Evolutionary conservation across 2,329 filamentous ascomycete genomes (phyloP).

Genomic region (Aspergillus sclerotialis): DNA sequence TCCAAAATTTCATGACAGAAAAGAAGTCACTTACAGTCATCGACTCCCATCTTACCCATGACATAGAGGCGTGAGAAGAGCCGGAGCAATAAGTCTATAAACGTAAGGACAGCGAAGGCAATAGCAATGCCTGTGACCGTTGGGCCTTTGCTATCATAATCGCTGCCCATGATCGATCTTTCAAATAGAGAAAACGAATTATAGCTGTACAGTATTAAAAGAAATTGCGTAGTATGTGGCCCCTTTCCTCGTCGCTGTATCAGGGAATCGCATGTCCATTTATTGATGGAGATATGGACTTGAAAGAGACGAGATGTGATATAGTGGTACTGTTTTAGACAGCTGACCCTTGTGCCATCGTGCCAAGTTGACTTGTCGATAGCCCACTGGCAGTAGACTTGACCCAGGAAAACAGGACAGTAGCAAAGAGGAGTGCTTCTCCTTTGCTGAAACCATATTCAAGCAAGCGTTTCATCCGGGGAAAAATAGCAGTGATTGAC

Average conservation of each 20-base stretch:
- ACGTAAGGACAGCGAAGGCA: conserved; percentile 32
- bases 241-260: no score
- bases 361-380: background rate
- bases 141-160: conserved; percentile 26
- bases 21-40: conserved; percentile 21
- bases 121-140: conserved; percentile 28
- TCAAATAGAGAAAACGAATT: background rate
- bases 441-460: no score
- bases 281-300: no score
- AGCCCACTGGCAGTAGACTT: background rate
- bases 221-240: no score
- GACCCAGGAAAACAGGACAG: background rate
- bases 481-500: background rate
- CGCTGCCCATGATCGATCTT: conserved; percentile 8
- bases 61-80: conserved; percentile 36
- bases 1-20: no score
- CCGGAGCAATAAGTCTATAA: conserved; percentile 30
- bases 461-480: background rate
- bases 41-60: conserved; percentile 21
- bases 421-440: no score
- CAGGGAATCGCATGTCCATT: no score
- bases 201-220: no score
- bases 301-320: no score
- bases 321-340: no score
- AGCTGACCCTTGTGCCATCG: no score